These are phyloP conservation scores for Boletus sp. DNA, from an alignment of 1,284 basidiomycete genomes.

Conservation along the genomic window DNA sequence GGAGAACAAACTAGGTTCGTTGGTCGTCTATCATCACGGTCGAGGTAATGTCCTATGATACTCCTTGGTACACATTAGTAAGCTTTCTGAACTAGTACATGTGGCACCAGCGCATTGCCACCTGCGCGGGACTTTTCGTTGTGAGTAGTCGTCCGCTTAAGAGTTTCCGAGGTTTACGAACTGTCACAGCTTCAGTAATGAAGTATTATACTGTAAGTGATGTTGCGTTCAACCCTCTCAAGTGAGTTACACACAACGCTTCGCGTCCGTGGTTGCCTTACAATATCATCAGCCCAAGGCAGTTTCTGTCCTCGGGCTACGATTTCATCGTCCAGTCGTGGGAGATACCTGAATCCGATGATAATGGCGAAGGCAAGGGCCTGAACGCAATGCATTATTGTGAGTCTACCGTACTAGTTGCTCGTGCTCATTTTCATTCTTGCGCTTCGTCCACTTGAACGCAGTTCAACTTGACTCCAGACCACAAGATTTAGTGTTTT, in stretches of 20 bases:
- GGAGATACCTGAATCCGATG: conserved; percentile 25
- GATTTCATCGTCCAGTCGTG: conserved; percentile 28
- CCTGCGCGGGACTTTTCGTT: conserved; percentile 16
- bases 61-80: neutral
- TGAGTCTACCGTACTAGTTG: conserved; percentile 10
- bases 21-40: conserved; percentile 34
- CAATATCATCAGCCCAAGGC: conserved; percentile 20
- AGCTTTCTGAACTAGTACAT: conserved; percentile 19
- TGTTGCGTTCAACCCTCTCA: conserved; percentile 33
- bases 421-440: neutral
- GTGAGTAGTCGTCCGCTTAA: conserved; percentile 11
- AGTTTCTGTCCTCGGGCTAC: conserved; percentile 31
- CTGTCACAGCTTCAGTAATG: conserved; percentile 17
- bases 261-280: neutral
- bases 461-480: conserved; percentile 27
- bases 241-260: conserved; percentile 21
- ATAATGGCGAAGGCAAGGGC: conserved; percentile 7
- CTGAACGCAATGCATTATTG: conserved; percentile 15
- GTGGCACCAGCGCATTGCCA: conserved; percentile 23
- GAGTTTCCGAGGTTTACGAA: neutral
- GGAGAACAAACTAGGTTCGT: conserved; percentile 39
- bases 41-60: conserved; percentile 16
- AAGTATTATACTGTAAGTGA: conserved; percentile 35
- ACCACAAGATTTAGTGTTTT: conserved; percentile 31
- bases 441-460: neutral